Base-by-base conservation (phyloP, 148 eudicot species). In the Rheum nobile region DNA sequence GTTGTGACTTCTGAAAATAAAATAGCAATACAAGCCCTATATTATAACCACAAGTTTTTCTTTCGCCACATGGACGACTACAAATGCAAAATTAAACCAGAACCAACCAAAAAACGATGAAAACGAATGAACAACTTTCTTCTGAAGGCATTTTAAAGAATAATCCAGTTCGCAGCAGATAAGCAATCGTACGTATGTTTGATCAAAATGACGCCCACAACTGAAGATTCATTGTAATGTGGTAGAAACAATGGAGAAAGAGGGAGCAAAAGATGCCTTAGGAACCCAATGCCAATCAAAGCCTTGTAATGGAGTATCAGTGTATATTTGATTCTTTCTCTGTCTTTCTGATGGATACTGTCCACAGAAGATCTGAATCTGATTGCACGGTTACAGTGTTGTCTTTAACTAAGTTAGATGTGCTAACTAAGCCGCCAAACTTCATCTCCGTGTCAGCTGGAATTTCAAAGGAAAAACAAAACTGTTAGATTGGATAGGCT, bases 311-410 rank as follows among this genome's bases (percentile, higher is more conserved):
- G 61, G 28, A 54, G 61, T 21, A 24, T 54, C 61, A 8, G 8
- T 22, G 61, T 24, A 54, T 1, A 54, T 8, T 54, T 54, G 61
- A 21, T 22, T 54, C 61, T 24, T 6, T 54, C 29, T 54, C 29
- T 11, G 61, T 54, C 28, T 22, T 21, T 74, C 80, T 89, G 1
- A 94, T 86, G 78, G 97, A 91, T 75, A 91, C 85, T 7, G 97
- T 94, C 98, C 98, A 94, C 31, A 94, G 88, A 74, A 94, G 97
- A 83, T 94, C 90, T 9, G 97, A 57, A 85, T 91, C 93, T 4
- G 97, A 89, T 72, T 74, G 80, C 76, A 94, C 96, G 0, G 90
- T 89, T 48, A 91, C 85, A 35, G 38, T 79, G 46, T 88, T 88
- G 38, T 48, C 96, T 42, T 76, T 85, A 28, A 86, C 93, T 59